phyloP scores from a whole-genome alignment of 352 stramenopile genomes.

The Saprolegnia diclina region DNA sequence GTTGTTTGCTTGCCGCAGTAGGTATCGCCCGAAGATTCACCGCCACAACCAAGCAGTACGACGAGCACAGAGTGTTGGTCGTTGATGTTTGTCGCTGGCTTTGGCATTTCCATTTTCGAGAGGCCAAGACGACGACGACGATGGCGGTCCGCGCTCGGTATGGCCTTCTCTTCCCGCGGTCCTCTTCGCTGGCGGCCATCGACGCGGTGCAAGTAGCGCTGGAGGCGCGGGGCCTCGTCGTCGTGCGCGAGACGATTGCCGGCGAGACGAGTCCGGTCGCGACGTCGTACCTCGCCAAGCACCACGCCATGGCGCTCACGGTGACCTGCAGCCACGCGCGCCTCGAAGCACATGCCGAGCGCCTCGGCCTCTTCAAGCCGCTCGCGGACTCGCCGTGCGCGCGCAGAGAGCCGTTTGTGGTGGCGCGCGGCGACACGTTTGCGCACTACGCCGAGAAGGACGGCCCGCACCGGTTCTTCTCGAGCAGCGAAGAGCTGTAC shows the following conservation, averaged over 20 bases:
- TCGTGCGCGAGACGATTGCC: conserved; percentile 10
- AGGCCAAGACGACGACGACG: background rate
- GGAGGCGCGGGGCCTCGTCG: background rate
- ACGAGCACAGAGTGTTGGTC: too few relatives aligned
- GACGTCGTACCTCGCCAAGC: background rate
- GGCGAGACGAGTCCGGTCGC: background rate
- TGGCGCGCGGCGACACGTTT: background rate
- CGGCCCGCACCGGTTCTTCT: conserved; percentile 17
- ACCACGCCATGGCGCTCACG: background rate
- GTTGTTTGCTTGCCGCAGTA: too few relatives aligned
- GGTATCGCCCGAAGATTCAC: too few relatives aligned
- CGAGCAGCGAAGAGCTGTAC: conserved; percentile 22
- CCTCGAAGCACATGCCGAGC: conserved; percentile 14
- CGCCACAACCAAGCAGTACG: too few relatives aligned
- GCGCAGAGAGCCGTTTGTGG: conserved; percentile 23
- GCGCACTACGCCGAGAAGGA: conserved; percentile 10
- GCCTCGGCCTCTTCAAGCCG: conserved; percentile 11
- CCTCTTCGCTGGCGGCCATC: background rate
- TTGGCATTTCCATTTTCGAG: too few relatives aligned
- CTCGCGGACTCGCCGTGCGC: background rate
- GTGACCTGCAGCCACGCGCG: background rate
- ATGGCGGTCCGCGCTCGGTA: background rate
- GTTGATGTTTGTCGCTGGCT: too few relatives aligned
- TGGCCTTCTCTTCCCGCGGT: conserved; percentile 7
- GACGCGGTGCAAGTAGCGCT: conserved; percentile 6